Evolutionary conservation across 2,329 filamentous ascomycete genomes (phyloP).

Genomic region (Pestalotiopsis sp.): DNA sequence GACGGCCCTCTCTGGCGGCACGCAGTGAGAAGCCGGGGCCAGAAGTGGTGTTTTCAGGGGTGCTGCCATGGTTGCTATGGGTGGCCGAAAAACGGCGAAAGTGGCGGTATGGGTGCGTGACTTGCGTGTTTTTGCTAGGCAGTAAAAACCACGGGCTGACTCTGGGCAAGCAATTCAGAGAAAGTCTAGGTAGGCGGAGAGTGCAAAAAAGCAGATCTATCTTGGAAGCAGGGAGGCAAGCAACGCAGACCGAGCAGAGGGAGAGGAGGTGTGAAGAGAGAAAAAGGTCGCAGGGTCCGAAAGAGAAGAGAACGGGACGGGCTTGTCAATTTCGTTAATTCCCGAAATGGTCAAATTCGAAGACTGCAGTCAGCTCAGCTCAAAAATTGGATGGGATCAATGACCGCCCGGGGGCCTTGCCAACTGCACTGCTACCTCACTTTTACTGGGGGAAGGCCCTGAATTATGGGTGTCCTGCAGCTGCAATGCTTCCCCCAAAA

Average conservation of each 20-base stretch:
- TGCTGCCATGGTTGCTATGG: constrained; percentile 26
- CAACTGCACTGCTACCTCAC: background rate
- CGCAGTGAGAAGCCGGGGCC: constrained; percentile 58
- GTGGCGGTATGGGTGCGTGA: background rate
- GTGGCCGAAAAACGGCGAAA: background rate
- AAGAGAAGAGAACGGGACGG: background rate
- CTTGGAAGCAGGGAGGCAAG: background rate
- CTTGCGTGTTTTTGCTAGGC: background rate
- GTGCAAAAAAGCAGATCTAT: background rate
- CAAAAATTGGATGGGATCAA: background rate
- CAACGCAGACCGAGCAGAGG: background rate
- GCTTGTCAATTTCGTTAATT: background rate
- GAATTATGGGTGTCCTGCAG: too few species aligned
- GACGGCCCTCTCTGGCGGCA: constrained; percentile 55
- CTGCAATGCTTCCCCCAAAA: too few species aligned
- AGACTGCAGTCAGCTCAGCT: background rate
- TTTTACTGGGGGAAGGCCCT: too few species aligned
- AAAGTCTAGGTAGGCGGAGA: background rate
- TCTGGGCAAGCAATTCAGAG: background rate
- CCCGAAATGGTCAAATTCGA: background rate
- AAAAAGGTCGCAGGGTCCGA: background rate
- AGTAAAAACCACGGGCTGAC: background rate
- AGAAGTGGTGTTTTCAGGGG: constrained; percentile 57
- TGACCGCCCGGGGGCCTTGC: background rate
- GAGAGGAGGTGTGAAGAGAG: background rate